Conservation (phyloP, 208 protist species). For the Trypanosoma vivax region DNA sequence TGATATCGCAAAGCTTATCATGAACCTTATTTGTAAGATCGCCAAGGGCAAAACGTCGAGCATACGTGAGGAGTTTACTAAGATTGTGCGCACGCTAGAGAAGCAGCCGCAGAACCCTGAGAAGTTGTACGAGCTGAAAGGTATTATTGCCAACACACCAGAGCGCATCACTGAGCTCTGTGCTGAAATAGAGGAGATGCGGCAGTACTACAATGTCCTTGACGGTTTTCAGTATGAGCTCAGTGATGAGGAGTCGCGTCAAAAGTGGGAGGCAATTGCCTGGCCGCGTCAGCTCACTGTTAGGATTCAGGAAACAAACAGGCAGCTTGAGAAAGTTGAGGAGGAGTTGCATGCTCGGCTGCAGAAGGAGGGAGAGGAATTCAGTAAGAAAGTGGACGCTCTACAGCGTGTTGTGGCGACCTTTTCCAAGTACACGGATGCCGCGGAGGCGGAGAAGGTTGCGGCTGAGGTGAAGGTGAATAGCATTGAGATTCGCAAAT, state of each 20-base stretch:
- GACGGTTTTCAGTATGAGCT: conserved; percentile 92
- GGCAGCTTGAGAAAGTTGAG: conserved; percentile 88
- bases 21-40: conserved; percentile 86
- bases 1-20: conserved; percentile 88
- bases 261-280: conserved; percentile 91
- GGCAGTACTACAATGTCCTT: conserved; percentile 89
- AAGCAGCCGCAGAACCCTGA: conserved; percentile 84
- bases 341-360: conserved; percentile 89
- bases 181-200: conserved; percentile 82
- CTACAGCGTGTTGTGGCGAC: conserved; percentile 88
- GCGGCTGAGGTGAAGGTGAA: conserved; percentile 92
- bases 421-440: conserved; percentile 92
- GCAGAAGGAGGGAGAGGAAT: conserved; percentile 90
- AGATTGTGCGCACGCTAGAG: conserved; percentile 74
- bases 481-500: conserved; percentile 91
- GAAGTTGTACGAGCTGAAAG: conserved; percentile 87
- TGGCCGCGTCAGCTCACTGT: conserved; percentile 89
- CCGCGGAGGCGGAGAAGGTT: conserved; percentile 87
- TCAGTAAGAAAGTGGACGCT: conserved; percentile 89
- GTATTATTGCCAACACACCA: conserved; percentile 82
- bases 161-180: conserved; percentile 71
- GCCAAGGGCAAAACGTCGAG: conserved; percentile 63
- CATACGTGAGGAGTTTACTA: conserved; percentile 81
- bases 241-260: conserved; percentile 89
- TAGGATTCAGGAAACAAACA: conserved; percentile 59